These are phyloP conservation scores for Candida orba DNA, from an alignment of 805 yeast genomes.

Conservation along the genomic window DNA sequence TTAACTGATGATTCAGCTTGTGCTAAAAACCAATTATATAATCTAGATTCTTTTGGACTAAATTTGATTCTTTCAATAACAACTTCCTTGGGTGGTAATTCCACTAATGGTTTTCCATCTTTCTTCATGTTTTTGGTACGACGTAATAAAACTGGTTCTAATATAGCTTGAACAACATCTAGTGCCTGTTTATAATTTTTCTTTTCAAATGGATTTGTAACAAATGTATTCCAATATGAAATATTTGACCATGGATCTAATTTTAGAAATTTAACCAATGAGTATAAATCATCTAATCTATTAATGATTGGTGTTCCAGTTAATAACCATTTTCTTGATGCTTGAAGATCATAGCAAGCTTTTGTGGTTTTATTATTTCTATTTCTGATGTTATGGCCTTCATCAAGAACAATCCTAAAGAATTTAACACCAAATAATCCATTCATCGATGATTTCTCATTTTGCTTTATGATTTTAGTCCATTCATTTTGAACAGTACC, in stretches of 20 bases:
- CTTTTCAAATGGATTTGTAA: conserved; percentile 76
- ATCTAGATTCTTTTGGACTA: conserved; percentile 52
- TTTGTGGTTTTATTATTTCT: conserved; percentile 71
- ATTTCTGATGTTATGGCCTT: conserved; percentile 85
- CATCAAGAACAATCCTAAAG: conserved; percentile 76
- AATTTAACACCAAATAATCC: conserved; percentile 71
- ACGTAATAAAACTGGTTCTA: conserved; percentile 76
- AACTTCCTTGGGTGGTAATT: conserved; percentile 70
- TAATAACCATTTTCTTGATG: conserved; percentile 71
- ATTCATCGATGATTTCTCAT: conserved; percentile 10
- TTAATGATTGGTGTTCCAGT: conserved; percentile 94
- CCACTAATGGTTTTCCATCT: conserved; percentile 69
- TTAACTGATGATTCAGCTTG: conserved; percentile 58
- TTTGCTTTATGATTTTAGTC: conserved; percentile 31
- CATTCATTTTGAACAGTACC: conserved; percentile 82
- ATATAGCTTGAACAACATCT: conserved; percentile 74
- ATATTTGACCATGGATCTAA: conserved; percentile 89
- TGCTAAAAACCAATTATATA: conserved; percentile 63
- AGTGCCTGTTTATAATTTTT: conserved; percentile 65
- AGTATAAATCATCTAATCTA: conserved; percentile 77
- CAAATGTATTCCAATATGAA: conserved; percentile 80
- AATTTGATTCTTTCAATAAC: conserved; percentile 60
- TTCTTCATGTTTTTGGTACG: conserved; percentile 83
- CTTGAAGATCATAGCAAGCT: conserved; percentile 60
- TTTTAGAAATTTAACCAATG: conserved; percentile 64